phyloP scores from a whole-genome alignment of 345 rosid species.

The Eucalyptus victrix region DNA sequence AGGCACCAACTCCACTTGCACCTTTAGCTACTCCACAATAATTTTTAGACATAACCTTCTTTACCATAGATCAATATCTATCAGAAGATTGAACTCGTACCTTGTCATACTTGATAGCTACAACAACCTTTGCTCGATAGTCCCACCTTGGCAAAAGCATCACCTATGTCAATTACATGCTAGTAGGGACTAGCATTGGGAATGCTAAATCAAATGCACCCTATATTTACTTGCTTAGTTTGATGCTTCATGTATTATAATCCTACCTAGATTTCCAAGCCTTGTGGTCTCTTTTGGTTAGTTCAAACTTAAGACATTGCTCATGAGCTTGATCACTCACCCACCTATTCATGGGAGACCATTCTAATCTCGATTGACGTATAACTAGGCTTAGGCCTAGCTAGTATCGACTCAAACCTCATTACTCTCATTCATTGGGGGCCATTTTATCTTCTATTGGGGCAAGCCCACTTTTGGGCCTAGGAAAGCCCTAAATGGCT shows the following conservation, averaged over 20 bases:
- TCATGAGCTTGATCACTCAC: background rate
- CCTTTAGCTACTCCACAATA: background rate
- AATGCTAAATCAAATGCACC: too few relatives aligned
- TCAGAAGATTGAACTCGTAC: rapidly evolving
- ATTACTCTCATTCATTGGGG: background rate
- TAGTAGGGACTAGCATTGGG: background rate
- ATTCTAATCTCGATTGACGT: rapidly evolving
- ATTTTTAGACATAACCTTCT: too few relatives aligned
- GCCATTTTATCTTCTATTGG: background rate
- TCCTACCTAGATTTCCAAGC: background rate
- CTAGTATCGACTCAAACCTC: background rate
- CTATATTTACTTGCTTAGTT: background rate
- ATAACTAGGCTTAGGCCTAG: background rate
- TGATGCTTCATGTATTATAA: background rate
- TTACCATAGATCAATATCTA: background rate
- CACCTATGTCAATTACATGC: background rate
- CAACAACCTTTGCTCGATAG: background rate
- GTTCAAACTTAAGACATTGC: background rate
- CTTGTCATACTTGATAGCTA: background rate
- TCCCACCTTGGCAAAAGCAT: background rate
- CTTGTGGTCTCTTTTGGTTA: background rate
- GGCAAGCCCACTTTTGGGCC: background rate
- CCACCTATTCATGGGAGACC: background rate
- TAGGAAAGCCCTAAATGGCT: background rate
- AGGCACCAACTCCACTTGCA: background rate